Percentiles rank a stretch among this genome's conserved stretches.
Conservation (phyloP, 2,329 filamentous ascomycete genomes). For the Clonostachys rosea region DNA sequence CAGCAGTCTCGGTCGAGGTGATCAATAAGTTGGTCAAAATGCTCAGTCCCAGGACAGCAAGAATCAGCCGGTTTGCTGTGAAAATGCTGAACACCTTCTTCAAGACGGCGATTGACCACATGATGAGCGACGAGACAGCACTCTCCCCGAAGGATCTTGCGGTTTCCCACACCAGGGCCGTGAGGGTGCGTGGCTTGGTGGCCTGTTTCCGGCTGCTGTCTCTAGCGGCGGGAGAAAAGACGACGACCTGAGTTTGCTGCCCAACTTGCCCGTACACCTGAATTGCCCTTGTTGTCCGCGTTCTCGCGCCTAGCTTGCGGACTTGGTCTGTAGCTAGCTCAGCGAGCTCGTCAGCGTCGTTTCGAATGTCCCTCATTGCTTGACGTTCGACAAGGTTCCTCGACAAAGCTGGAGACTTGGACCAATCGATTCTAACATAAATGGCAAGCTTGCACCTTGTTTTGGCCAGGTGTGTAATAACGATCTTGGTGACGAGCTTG, state of each 20-base stretch:
- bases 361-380: slow-evolving; percentile 70
- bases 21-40: slow-evolving; percentile 69
- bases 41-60: slow-evolving; percentile 66
- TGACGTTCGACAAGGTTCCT: slow-evolving; percentile 61
- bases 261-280: slow-evolving; percentile 76
- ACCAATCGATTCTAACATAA: slow-evolving; percentile 86
- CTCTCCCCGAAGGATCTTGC: slow-evolving; percentile 71
- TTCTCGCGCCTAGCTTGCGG: slow-evolving; percentile 66
- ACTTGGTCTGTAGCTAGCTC: slow-evolving; percentile 77
- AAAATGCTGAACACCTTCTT: slow-evolving; percentile 63
- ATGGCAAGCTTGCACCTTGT: slow-evolving; percentile 88
- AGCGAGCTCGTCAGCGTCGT: slow-evolving; percentile 69
- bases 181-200: slow-evolving; percentile 58
- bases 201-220: slow-evolving; percentile 49
- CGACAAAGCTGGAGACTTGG: slow-evolving; percentile 56
- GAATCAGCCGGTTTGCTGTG: slow-evolving; percentile 69
- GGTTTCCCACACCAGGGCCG: slow-evolving; percentile 68
- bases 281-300: slow-evolving; percentile 71
- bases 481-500: slow-evolving; percentile 80
- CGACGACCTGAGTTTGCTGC: slow-evolving; percentile 57
- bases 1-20: slow-evolving; percentile 65
- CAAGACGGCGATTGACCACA: slow-evolving; percentile 67
- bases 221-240: slow-evolving; percentile 48
- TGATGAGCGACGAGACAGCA: slow-evolving; percentile 69
- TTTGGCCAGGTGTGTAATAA: slow-evolving; percentile 91